Evolutionary conservation across 495 filamentous ascomycete species (phyloP), one percentile per base, ranked within the genome.

Genomic region (Pseudomonodictys pantanalensis): DNA sequence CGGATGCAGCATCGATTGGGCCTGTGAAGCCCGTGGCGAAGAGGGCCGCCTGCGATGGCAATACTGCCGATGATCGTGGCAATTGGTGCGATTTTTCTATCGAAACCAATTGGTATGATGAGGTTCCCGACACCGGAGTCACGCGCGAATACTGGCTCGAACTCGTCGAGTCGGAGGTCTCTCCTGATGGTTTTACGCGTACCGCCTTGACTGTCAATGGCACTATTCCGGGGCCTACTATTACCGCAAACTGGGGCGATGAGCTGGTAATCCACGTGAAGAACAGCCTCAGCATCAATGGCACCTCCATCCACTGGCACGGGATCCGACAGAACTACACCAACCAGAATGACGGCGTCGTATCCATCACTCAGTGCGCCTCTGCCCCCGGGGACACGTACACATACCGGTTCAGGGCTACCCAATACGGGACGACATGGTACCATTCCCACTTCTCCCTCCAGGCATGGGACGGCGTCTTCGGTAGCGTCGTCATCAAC

Each of bases 101-200:
- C 32, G 32, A 35, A 7, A 35, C 32, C 15, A 15, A 35, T 15
- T 35, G 32, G 32, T 35, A 35, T 15, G 32, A 35, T 8, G 67
- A 59, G 18, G 56, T 30, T 22, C 56, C 56, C 10, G 56, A 59
- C 20, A 59, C 56, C 26, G 56, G 56, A 12, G 56, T 59, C 5
- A 59, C 56, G 20, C 56, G 56, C 3, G 56, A 69, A 58, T 80
- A 77, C 52, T 76, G 71, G 70, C 70, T 78, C 25, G 69, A 74
- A 28, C 61, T 77, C n/a, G 69, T 62, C 5, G 73, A 81, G 41
- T 68, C 71, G 9, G 80, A 71, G 8, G 58, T 77, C 29, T 60
- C 79, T 1, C 80, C 79, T 0, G 80, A 83, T 70, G 81, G 81
- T 35, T 70, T 74, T 35, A 51, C 66, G 11, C 72, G 77, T 38